Percentiles rank a stretch among this genome's conserved stretches.
These are phyloP conservation scores for Penicillium glabrum DNA, from an alignment of 2,329 filamentous ascomycete genomes.

Conservation along the genomic window DNA sequence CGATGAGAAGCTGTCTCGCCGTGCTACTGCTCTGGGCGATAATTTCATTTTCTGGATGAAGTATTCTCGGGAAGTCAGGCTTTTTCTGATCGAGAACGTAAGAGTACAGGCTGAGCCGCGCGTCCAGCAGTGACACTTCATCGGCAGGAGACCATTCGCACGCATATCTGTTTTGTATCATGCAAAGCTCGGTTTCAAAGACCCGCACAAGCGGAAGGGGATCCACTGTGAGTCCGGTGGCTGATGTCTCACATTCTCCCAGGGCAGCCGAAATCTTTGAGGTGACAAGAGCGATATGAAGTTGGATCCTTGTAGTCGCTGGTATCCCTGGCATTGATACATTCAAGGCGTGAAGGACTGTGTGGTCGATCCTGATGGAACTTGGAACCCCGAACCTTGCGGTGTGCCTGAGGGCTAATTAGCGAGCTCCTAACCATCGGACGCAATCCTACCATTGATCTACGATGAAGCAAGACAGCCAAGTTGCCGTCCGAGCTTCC, in stretches of 20 bases:
- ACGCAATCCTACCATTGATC: conserved; percentile 1
- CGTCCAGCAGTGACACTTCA: conserved; percentile 1
- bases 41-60: not conserved
- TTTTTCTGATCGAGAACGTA: not conserved
- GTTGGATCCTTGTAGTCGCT: not conserved
- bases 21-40: not conserved
- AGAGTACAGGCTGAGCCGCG: not conserved
- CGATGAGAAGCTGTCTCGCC: not conserved
- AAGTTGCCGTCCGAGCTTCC: not conserved
- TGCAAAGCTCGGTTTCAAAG: conserved; percentile 1
- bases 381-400: not conserved
- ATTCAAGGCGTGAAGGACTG: conserved; percentile 2
- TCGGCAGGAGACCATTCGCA: conserved; percentile 2
- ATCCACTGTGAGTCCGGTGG: conserved; percentile 1
- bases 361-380: not conserved
- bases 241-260: conserved; percentile 2
- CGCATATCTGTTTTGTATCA: not conserved
- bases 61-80: not conserved
- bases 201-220: conserved; percentile 2
- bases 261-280: conserved; percentile 4
- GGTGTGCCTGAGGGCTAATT: not conserved
- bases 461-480: conserved; percentile 1
- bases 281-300: not conserved
- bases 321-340: not conserved
- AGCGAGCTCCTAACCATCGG: too few species aligned